Evolutionary conservation across 352 stramenopile genomes (phyloP).

Genomic region (Globisporangium perplexum): DNA sequence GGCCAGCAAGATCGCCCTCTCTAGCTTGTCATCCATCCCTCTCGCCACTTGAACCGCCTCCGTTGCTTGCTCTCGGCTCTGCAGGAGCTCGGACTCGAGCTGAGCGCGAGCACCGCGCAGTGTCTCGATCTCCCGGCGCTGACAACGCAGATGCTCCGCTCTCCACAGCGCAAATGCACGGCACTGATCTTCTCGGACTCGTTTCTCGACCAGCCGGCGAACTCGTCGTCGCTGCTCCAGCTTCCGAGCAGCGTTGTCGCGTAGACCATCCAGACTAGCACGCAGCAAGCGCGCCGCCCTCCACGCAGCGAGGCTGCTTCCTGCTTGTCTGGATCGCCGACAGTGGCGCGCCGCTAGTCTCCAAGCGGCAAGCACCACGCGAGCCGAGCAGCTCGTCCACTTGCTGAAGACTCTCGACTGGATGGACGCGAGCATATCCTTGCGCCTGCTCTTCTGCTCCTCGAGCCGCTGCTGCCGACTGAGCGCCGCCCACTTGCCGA

Average conservation of each 20-base stretch:
- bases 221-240: conserved; percentile 1
- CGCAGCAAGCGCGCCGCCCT: not conserved
- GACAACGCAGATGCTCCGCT: not conserved
- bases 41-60: not conserved
- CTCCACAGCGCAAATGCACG: conserved; percentile 1
- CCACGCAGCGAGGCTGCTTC: conserved; percentile 14
- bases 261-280: not conserved
- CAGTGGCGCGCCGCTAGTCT: conserved; percentile 6
- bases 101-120: not conserved
- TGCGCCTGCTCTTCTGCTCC: conserved; percentile 17
- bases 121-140: conserved; percentile 4
- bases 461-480: conserved; percentile 1
- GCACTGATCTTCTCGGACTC: not conserved
- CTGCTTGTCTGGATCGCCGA: conserved; percentile 9
- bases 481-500: conserved; percentile 23
- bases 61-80: not conserved
- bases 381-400: conserved; percentile 20
- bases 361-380: conserved; percentile 25
- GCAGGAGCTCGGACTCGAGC: conserved; percentile 1
- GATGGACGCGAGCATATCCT: conserved; percentile 22
- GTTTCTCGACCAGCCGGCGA: not conserved
- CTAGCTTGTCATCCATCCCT: not conserved
- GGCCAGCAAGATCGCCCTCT: not conserved
- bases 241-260: not conserved
- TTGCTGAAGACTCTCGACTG: conserved; percentile 32